Percentiles rank a stretch among this genome's conserved stretches.
phyloP scores from a whole-genome alignment of 75 land plant species.

The Cupressus sempervirens region DNA sequence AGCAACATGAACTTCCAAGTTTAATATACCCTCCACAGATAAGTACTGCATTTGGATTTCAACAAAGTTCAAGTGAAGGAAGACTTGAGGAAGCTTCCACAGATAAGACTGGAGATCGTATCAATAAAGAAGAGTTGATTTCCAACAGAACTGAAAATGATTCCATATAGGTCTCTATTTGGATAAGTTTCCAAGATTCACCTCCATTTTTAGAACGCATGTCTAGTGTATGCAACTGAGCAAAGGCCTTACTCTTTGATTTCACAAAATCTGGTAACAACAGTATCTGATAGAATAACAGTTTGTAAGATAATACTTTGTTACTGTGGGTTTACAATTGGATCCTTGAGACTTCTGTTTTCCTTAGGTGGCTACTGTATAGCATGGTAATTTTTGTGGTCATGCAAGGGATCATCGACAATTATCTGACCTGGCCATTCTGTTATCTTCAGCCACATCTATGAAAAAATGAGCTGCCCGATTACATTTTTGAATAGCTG shows the following conservation, averaged over 20 bases:
- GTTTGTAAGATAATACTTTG: background rate
- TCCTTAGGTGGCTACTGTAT: background rate
- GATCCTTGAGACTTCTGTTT: background rate
- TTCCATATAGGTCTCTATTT: background rate
- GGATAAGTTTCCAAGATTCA: background rate
- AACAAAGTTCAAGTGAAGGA: slow-evolving; percentile 11
- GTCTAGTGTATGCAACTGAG: background rate
- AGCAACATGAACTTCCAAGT: slow-evolving; percentile 36
- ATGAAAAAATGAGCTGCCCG: background rate
- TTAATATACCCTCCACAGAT: slow-evolving; percentile 15
- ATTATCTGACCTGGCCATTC: background rate
- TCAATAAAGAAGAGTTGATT: slow-evolving; percentile 7
- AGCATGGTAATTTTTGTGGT: background rate
- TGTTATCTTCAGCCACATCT: background rate
- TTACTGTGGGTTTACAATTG: background rate
- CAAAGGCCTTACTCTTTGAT: background rate
- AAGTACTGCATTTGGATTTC: background rate
- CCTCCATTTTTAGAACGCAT: background rate
- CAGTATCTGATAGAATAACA: background rate
- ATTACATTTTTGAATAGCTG: background rate
- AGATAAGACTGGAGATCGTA: slow-evolving; percentile 1
- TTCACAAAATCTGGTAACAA: background rate
- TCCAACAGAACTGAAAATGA: slow-evolving; percentile 7
- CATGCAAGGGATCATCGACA: background rate
- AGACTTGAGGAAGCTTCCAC: background rate